Evolutionary conservation across 176 grass and related monocot species (phyloP).

Genomic region (Calamus simplicifolius): DNA sequence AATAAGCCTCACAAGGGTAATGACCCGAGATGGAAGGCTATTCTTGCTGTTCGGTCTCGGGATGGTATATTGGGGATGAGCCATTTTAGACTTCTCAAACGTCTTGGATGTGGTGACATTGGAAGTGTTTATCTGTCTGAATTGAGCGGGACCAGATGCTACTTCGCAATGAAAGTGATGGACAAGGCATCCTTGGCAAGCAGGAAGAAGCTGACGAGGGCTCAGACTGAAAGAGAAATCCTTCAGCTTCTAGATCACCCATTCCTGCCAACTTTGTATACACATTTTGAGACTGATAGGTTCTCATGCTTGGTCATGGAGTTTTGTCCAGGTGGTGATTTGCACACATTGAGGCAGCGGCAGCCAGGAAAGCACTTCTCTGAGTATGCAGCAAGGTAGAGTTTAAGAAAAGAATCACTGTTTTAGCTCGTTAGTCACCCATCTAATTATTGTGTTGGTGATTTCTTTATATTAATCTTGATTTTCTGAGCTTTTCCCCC

Average conservation of each 20-base stretch:
- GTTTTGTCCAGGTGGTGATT: conserved; percentile 87
- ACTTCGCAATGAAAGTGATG: conserved; percentile 92
- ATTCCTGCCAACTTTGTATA: conserved; percentile 14
- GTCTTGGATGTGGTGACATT: conserved; percentile 89
- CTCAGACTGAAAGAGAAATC: conserved; percentile 10
- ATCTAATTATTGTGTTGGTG: too few species aligned
- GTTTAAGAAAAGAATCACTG: too few species aligned
- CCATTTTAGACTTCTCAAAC: conserved; percentile 86
- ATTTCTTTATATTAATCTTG: too few species aligned
- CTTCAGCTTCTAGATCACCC: conserved; percentile 11
- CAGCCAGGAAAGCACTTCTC: conserved; percentile 18
- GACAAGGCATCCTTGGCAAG: conserved; percentile 11
- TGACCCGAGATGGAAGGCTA: conserved; percentile 81
- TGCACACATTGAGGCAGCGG: conserved; percentile 56
- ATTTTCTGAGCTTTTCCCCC: too few species aligned
- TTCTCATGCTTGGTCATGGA: conserved; percentile 90
- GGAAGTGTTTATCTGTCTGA: conserved; percentile 96
- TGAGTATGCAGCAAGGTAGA: conserved; percentile 15
- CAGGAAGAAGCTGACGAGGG: conserved; percentile 17
- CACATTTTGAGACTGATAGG: conserved; percentile 13
- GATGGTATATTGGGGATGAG: conserved; percentile 83
- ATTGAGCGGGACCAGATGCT: conserved; percentile 76
- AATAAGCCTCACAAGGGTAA: conserved; percentile 97
- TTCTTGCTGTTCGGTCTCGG: conserved; percentile 62
- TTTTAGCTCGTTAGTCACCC: too few species aligned